These are phyloP conservation scores for Lepraria neglecta DNA, from an alignment of 495 filamentous ascomycete genomes.

Conservation along the genomic window DNA sequence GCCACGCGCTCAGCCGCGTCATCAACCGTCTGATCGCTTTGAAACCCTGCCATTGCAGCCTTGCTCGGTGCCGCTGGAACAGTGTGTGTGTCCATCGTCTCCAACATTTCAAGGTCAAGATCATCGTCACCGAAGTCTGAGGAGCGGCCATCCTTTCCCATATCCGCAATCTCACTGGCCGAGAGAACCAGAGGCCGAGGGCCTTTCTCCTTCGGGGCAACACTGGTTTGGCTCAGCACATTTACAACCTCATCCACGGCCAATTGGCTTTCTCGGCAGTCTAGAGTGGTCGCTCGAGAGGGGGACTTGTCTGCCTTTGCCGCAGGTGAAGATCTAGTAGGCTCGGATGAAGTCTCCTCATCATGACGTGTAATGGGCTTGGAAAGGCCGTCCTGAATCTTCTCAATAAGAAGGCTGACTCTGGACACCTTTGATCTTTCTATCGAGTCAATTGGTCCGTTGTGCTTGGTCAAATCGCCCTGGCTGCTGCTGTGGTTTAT, in stretches of 20 bases:
- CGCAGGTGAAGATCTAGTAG: constrained; percentile 52
- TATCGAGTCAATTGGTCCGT: constrained; percentile 47
- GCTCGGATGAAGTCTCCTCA: constrained; percentile 28
- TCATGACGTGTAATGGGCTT: constrained; percentile 32
- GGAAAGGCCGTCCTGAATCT: constrained; percentile 56
- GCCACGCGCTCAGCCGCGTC: background rate
- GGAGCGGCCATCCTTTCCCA: constrained; percentile 28
- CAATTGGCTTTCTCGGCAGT: background rate
- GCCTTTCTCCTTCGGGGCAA: background rate
- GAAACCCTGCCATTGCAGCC: background rate
- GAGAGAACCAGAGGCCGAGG: constrained; percentile 1
- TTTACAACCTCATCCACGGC: constrained; percentile 19
- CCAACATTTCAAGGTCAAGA: constrained; percentile 50
- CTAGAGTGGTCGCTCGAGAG: background rate
- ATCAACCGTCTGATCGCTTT: background rate
- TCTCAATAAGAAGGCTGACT: constrained; percentile 58
- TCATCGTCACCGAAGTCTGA: constrained; percentile 60
- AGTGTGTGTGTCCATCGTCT: constrained; percentile 35
- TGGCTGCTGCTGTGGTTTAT: constrained; percentile 32
- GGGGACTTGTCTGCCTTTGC: constrained; percentile 34
- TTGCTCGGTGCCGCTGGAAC: background rate
- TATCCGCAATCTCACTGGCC: constrained; percentile 8
- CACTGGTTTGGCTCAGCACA: constrained; percentile 18
- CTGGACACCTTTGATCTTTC: constrained; percentile 50
- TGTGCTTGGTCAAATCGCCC: constrained; percentile 41